Base-by-base conservation (phyloP, 768 basidiomycete species). In the Leccinum rimulosum region DNA sequence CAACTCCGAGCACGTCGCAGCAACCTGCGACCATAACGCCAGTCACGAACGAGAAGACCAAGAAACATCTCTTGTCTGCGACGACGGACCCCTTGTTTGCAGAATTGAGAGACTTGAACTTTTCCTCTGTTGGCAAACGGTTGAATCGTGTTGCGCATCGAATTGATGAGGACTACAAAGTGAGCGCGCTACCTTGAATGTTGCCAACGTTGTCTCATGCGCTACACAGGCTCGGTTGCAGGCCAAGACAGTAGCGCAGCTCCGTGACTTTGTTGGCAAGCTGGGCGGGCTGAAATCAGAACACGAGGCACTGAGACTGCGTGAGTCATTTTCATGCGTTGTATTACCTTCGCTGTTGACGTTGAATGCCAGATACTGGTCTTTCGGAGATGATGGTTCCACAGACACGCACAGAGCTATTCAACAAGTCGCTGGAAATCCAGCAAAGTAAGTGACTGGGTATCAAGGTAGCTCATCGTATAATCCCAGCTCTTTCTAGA, bases 201-300 rank as follows among this genome's bases (percentile, higher is more conserved):
- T 47, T 43, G 15, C 30, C 50, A 60, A 48, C 53, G 27, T 43
- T 40, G 30, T 56, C 50, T 65, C 50, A 59, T 25, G 35, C 45
- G 11, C 17, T 47, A 49, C 22, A 12, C 67, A 93, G 91, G 87
- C 88, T 50, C 85, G 91, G 58, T 84, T 92, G 56, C 86, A 94
- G 74, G 85, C 94, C 17, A 93, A 94, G 74, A 95, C 93, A 12
- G 89, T 95, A 17, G 85, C 89, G 11, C 93, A 99, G 73, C 78
- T 99, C 66, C 84, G 89, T 58, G 93, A 95, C 69, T 98, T 99
- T 74, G 97, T 99, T 19, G 95, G 95, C 12, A 95, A 92, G 69
- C 79, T 99, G 2, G 93, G 95, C 22, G 93, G 94, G 2, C 76
- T 98, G 62, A 93, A 98, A 75, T 84, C 84, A 17, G 96, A 99